Evolutionary conservation across 495 filamentous ascomycete genomes (phyloP).

Genomic region (Articulospora tetracladia): DNA sequence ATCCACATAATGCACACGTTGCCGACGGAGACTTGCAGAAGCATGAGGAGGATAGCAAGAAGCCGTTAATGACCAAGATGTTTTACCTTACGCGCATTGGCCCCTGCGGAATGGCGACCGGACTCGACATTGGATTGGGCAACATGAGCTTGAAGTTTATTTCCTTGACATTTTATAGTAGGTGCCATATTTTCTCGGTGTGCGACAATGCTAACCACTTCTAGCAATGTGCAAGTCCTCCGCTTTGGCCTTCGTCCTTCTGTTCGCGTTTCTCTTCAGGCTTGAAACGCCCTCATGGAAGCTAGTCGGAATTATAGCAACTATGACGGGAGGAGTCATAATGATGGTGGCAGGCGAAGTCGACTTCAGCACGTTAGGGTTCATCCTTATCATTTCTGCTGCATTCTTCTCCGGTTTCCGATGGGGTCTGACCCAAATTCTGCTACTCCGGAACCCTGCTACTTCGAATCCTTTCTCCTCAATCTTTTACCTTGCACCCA

Average conservation of each 20-base stretch:
- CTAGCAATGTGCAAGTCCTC: conserved; percentile 98
- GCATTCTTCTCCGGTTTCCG: conserved; percentile 96
- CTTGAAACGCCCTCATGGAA: conserved; percentile 84
- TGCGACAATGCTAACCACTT: conserved; percentile 1
- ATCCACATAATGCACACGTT: conserved; percentile 31
- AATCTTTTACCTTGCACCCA: conserved; percentile 92
- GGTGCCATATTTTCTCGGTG: conserved; percentile 24
- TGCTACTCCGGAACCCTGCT: conserved; percentile 89
- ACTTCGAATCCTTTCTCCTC: conserved; percentile 96
- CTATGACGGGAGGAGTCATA: conserved; percentile 92
- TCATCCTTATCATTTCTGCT: conserved; percentile 85
- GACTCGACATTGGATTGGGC: conserved; percentile 92
- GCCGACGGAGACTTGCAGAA: conserved; percentile 44
- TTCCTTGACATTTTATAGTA: conserved; percentile 93
- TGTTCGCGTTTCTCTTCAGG: conserved; percentile 94
- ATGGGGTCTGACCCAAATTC: conserved; percentile 95
- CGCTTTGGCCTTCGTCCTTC: conserved; percentile 86
- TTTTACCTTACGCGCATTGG: conserved; percentile 93
- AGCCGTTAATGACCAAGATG: conserved; percentile 80
- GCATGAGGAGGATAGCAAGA: conserved; percentile 53
- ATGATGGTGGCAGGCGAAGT: conserved; percentile 99
- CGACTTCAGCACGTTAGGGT: conserved; percentile 85
- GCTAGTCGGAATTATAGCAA: conserved; percentile 79
- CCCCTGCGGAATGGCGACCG: conserved; percentile 90
- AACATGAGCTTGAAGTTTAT: conserved; percentile 97